phyloP scores from a whole-genome alignment of 345 rosid genomes.

The Trapa incisa region DNA sequence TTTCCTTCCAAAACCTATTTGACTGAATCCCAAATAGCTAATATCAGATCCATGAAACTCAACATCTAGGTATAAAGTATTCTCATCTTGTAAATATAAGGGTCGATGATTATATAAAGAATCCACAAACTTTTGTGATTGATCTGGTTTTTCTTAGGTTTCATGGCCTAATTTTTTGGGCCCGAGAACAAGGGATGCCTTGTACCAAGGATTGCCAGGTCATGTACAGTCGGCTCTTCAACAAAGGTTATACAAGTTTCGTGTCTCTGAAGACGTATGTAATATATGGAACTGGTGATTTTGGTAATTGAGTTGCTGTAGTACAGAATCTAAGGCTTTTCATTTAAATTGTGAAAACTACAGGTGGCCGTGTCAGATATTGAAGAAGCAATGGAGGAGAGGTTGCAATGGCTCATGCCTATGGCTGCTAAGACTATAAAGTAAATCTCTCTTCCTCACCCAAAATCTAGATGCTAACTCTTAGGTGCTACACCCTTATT shows the following conservation, averaged over 20 bases:
- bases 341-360: constrained; percentile 8
- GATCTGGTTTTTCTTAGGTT: constrained; percentile 33
- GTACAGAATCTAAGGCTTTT: not conserved
- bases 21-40: not conserved
- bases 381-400: constrained; percentile 86
- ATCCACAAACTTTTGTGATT: not conserved
- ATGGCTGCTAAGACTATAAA: constrained; percentile 87
- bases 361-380: constrained; percentile 74
- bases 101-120: not conserved
- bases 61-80: not conserved
- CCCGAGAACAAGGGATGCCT: constrained; percentile 84
- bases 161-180: constrained; percentile 87
- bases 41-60: not conserved
- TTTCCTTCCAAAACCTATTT: not conserved
- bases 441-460: constrained; percentile 24
- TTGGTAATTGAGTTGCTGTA: not conserved
- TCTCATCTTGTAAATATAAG: not conserved
- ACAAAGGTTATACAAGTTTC: constrained; percentile 53
- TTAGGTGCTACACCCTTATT: not conserved
- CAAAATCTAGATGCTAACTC: not conserved
- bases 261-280: constrained; percentile 61
- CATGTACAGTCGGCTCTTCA: constrained; percentile 72
- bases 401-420: constrained; percentile 90
- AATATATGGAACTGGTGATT: not conserved
- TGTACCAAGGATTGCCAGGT: constrained; percentile 91